phyloP scores from a whole-genome alignment of 192 early-diverging fungal species.

The Blastocladiella britannica region DNA sequence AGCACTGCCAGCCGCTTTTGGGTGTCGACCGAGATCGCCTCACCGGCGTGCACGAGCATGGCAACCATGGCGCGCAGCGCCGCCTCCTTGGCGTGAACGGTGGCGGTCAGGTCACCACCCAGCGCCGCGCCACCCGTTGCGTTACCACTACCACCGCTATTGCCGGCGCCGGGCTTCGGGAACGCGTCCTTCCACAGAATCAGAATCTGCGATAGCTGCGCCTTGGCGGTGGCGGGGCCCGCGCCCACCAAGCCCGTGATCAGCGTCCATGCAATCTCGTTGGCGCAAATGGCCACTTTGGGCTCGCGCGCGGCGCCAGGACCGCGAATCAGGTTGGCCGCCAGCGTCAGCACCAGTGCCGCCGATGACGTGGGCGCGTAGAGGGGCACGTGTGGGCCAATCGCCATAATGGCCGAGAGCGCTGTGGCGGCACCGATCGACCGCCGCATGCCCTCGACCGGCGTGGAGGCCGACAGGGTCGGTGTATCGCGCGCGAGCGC shows the following conservation, averaged over 20 bases:
- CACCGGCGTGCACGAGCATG: neutral
- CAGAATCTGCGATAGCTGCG: neutral
- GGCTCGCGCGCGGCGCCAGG: neutral
- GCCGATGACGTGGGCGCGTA: neutral
- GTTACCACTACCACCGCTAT: too few species aligned
- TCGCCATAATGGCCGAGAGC: neutral
- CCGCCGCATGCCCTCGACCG: neutral
- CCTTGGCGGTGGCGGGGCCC: neutral
- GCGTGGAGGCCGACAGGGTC: neutral
- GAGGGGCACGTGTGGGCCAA: neutral
- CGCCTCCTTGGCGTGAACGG: neutral
- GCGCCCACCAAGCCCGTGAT: neutral
- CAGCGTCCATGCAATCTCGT: neutral
- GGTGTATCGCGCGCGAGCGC: neutral
- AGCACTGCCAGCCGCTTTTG: neutral
- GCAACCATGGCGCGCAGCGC: neutral
- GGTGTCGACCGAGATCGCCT: neutral
- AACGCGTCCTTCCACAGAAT: neutral
- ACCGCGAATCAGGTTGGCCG: neutral
- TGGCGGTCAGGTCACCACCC: neutral
- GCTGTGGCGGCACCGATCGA: neutral
- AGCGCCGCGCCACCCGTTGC: neutral
- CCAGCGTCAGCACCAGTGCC: neutral
- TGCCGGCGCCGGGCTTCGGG: too few species aligned
- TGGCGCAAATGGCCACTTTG: neutral